These are phyloP conservation scores for Candida saitoana DNA, from an alignment of 805 yeast genomes.

Conservation along the genomic window DNA sequence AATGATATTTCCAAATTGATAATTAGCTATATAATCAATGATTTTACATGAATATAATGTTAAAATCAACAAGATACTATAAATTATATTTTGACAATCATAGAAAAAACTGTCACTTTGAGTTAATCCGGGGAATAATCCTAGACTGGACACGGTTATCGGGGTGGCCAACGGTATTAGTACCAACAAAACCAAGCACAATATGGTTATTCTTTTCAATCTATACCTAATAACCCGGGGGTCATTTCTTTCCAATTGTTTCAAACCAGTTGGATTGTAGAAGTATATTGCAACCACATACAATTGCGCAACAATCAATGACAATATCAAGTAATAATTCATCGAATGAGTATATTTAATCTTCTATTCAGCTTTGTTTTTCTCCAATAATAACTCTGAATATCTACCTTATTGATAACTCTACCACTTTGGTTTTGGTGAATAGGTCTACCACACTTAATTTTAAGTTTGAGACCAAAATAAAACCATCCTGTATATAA, in stretches of 20 bases:
- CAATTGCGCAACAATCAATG: slow-evolving; percentile 35
- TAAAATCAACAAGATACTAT: slow-evolving; percentile 16
- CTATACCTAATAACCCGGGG: slow-evolving; percentile 40
- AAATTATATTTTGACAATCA: slow-evolving; percentile 13
- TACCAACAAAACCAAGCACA: slow-evolving; percentile 27
- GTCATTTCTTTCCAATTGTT: slow-evolving; percentile 36
- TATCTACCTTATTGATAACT: no score
- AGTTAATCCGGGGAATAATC: slow-evolving; percentile 34
- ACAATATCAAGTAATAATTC: slow-evolving; percentile 10
- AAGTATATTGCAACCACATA: slow-evolving; percentile 46
- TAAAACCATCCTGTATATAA: no score
- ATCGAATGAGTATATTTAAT: no score
- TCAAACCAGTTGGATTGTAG: slow-evolving; percentile 18
- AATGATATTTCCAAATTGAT: slow-evolving; percentile 1
- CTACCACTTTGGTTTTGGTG: no score
- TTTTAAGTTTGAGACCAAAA: no score
- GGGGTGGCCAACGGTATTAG: slow-evolving; percentile 24
- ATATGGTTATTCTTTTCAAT: slow-evolving; percentile 27
- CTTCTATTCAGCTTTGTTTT: no score
- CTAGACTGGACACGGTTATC: slow-evolving; percentile 15
- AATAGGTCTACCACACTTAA: no score
- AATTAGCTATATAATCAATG: not conserved
- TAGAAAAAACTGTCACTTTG: slow-evolving; percentile 6
- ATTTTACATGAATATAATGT: slow-evolving; percentile 41
- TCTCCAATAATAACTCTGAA: no score